phyloP scores from a whole-genome alignment of 2,329 filamentous ascomycete genomes.

The Fusarium coffeatum region DNA sequence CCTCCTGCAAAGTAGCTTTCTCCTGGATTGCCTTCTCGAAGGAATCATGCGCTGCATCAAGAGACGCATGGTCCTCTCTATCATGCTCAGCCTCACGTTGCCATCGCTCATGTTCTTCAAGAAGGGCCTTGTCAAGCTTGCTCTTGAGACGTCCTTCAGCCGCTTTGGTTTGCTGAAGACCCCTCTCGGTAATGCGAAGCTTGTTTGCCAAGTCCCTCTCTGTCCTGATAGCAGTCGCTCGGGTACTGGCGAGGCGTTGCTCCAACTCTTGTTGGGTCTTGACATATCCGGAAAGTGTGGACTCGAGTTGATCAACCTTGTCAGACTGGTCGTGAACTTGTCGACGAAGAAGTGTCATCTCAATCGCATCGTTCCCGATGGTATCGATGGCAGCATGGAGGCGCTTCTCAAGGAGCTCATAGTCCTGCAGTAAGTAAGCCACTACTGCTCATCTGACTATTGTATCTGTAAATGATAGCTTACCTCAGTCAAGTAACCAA shows the following conservation, averaged over 20 bases:
- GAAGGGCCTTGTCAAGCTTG: constrained; percentile 8
- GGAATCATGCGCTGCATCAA: neutral
- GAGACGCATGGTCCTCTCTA: neutral
- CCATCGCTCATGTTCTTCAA: constrained; percentile 6
- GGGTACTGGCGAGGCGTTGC: neutral
- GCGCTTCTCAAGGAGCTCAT: neutral
- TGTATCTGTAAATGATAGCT: neutral
- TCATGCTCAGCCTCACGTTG: neutral
- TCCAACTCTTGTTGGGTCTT: neutral
- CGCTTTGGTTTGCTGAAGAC: neutral
- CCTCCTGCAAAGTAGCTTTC: neutral
- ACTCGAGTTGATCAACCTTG: neutral
- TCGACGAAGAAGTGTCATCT: neutral
- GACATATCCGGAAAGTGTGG: neutral
- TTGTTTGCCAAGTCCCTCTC: neutral
- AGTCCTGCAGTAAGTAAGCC: neutral
- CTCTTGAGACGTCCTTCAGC: neutral
- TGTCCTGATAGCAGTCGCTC: neutral
- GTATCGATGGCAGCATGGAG: constrained; percentile 5
- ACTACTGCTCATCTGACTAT: rapidly evolving
- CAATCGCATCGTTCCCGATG: constrained; percentile 5
- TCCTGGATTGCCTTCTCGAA: neutral
- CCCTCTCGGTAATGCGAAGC: neutral
- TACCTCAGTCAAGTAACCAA: neutral
- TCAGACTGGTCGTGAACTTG: neutral